Conservation (phyloP, 306 rosid species). For the Chamaecrista fasciculata region DNA sequence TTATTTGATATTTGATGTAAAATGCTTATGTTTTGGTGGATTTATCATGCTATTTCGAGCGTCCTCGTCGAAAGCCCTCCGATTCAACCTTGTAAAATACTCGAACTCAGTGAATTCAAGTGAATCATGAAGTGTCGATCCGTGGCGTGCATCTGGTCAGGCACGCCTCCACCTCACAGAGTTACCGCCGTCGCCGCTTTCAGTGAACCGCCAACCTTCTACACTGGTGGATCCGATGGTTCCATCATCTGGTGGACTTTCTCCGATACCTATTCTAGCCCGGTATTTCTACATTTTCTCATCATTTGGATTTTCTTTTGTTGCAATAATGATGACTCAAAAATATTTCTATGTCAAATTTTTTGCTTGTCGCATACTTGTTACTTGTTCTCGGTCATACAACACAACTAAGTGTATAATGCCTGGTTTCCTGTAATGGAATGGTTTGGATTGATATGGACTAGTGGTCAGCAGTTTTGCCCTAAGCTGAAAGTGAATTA, state of each 20-base stretch:
- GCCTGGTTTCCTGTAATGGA: neutral
- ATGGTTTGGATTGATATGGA: neutral
- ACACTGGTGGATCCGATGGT: conserved; percentile 97
- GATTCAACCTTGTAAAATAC: neutral
- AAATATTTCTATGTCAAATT: neutral
- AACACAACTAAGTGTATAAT: neutral
- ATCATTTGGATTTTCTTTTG: neutral
- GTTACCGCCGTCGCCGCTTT: conserved; percentile 71
- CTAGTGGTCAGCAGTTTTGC: neutral
- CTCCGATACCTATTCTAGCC: conserved; percentile 40
- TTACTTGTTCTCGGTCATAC: neutral
- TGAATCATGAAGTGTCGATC: conserved; percentile 82
- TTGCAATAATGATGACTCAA: neutral
- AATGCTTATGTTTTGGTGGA: neutral
- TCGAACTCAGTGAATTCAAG: neutral
- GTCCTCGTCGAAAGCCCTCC: neutral
- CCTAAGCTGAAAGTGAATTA: conserved; percentile 8
- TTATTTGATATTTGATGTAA: neutral
- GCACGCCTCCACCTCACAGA: conserved; percentile 67
- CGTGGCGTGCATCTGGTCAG: conserved; percentile 86
- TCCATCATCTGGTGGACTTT: conserved; percentile 92
- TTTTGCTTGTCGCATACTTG: neutral
- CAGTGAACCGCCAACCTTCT: conserved; percentile 57
- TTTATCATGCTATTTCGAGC: neutral
- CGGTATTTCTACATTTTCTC: conserved; percentile 47